Evolutionary conservation across 2,329 filamentous ascomycete genomes (phyloP), one percentile per base, ranked within the genome.

Genomic region (Penicillium sp.): DNA sequence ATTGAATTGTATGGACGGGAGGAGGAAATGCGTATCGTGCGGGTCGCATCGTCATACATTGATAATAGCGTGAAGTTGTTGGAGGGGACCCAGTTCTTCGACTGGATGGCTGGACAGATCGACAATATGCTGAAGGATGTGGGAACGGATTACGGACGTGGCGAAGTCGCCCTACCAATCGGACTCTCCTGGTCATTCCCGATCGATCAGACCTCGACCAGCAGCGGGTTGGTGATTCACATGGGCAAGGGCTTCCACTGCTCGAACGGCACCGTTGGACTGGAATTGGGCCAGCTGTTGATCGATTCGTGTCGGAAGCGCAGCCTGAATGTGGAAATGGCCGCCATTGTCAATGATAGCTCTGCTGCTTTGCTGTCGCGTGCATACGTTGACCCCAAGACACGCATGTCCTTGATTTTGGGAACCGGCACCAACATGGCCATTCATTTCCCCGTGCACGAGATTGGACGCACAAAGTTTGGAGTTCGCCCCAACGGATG

Each of bases 241-340:
- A 88, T 88, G 86, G 86, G 86, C 58, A 88, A 88, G 69, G 85
- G 85, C 0, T 88, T 88, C 67, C 75, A 77, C 52, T 86, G 84
- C 46, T 85, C 83, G 16, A 78, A 85, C 59, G 84, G 82, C 26
- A 80, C 84, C 3, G 75, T 84, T 39, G 84, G 84, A 29, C 77
- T 83, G 62, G 85, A 88, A 68, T 73, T 88, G 35, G 82, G 82
- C 50, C 79, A 82, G 49, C 71, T 88, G 55, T 82, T 88, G 62
- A 84, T 84, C 74, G 72, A 77, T 31, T 83, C 85, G 16, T 88
- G 85, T 70, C 76, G 74, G 46, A 78, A 79, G 60, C 77, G 77
- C 59, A 76, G 78, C 29, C 73, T 87, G 49, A 83, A 85, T 55
- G 83, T 88, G 16, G 77, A 80, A 50, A 79, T 88, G 66, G 81